Evolutionary conservation across 2,329 filamentous ascomycete genomes (phyloP), one percentile per base, ranked within the genome.

Genomic region (Penicillium griseofulvum): DNA sequence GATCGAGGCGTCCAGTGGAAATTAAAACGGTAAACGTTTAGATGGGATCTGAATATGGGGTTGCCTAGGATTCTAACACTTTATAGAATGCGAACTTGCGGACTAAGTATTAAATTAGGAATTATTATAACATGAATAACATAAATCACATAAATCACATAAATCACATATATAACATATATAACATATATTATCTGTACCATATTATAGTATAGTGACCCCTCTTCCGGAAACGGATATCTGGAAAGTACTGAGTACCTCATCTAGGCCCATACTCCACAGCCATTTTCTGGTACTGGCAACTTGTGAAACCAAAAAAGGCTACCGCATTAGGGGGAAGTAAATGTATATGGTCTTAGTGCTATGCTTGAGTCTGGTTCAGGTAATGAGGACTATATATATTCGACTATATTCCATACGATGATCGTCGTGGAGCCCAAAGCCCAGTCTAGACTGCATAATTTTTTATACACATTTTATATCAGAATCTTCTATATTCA

Each of bases 381-480:
- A 42, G 43, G 38, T 44, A 52, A 58, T 52, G 55, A 49, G 22
- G 31, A 19, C 19, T 31, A 31, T 31, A 4, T 31, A 31, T 31
- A 31, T 31, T 31, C 29, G 29, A 31, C 29, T 31, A 31, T 19
- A 38, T 33, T 16, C 31, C 26, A 52, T 49, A 54, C 54, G 54
- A 61, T 58, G 61, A 64, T 64, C 60, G 60, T 56, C 45, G 54
- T 55, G 54, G 53, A 47, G 49, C 54, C 31, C 22, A 47, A 50
- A 50, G 43, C 17, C 48, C 53, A 55, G 53, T 52, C 54, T 56
- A 56, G 54, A 56, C 54, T 47, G 10, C n/a, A 31, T 7, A 9
- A 36, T 29, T 42, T 41, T 52, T 22, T 24, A 36, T 8, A 19
- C 33, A 22, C 22, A 22, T 22, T 22, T 22, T 4, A 22, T 22